phyloP scores from a whole-genome alignment of 2,329 filamentous ascomycete species.

The Ilyonectria mors-panacis region DNA sequence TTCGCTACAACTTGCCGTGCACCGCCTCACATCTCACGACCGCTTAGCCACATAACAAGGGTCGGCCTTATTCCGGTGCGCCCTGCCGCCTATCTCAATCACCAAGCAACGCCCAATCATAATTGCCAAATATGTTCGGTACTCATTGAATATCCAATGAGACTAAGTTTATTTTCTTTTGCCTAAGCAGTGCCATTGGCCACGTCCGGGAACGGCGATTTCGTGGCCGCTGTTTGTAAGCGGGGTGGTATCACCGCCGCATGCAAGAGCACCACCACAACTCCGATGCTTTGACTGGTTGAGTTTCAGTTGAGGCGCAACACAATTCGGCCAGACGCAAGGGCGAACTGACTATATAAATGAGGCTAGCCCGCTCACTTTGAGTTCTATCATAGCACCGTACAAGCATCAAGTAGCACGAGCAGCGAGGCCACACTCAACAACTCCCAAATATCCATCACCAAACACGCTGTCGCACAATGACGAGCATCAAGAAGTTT shows the following conservation, averaged over 20 bases:
- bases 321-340: no score
- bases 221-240: not conserved
- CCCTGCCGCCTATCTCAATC: no score
- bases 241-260: not conserved
- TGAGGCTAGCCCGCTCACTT: no score
- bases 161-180: not conserved
- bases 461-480: not conserved
- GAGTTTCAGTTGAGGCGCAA: no score
- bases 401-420: not conserved
- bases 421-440: not conserved
- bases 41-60: no score
- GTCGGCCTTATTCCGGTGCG: no score
- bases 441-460: not conserved
- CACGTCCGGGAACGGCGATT: not conserved
- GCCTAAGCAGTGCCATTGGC: not conserved
- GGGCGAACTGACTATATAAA: no score
- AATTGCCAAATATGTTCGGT: no score
- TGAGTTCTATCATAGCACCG: not conserved
- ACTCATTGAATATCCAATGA: not conserved
- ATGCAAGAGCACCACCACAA: not conserved
- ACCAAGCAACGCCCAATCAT: no score
- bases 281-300: no score
- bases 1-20: no score
- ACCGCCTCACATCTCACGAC: no score
- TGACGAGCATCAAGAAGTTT: constrained; percentile 13